These are phyloP conservation scores for Cephalotrichum gorgonifer DNA, from an alignment of 2,329 filamentous ascomycete genomes.

Conservation along the genomic window DNA sequence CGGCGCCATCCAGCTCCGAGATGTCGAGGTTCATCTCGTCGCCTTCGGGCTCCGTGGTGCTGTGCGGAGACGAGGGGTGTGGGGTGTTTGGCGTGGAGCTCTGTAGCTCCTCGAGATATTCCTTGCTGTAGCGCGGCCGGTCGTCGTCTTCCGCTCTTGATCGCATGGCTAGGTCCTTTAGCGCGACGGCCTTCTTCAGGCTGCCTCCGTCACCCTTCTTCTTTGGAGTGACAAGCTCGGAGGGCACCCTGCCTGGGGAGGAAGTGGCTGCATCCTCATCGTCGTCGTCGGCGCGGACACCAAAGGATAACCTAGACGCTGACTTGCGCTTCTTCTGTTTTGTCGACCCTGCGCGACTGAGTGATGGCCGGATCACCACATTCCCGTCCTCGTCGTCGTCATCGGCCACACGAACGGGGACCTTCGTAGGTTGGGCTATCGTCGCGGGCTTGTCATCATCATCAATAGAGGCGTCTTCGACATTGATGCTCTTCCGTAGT, in stretches of 20 bases:
- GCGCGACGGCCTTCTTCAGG: constrained; percentile 38
- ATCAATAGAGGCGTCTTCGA: constrained; percentile 22
- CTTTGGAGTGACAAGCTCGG: constrained; percentile 49
- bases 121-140: constrained; percentile 72
- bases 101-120: constrained; percentile 77
- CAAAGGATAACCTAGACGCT: constrained; percentile 66
- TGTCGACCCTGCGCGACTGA: constrained; percentile 34
- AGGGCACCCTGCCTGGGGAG: constrained; percentile 23
- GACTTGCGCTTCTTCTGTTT: constrained; percentile 60
- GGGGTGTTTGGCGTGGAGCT: constrained; percentile 79
- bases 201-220: constrained; percentile 49
- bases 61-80: constrained; percentile 9
- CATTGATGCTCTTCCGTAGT: constrained; percentile 44
- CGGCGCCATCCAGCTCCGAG: constrained; percentile 51
- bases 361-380: constrained; percentile 36
- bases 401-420: constrained; percentile 18
- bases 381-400: constrained; percentile 34
- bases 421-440: constrained; percentile 7
- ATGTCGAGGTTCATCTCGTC: constrained; percentile 46
- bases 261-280: constrained; percentile 26
- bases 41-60: constrained; percentile 17
- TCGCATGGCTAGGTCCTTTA: constrained; percentile 43
- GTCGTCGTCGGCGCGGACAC: constrained; percentile 44
- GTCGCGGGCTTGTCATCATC: constrained; percentile 9
- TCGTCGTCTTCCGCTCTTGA: constrained; percentile 52